phyloP scores from a whole-genome alignment of 2,329 filamentous ascomycete species.

The Pleomassaria siparia region DNA sequence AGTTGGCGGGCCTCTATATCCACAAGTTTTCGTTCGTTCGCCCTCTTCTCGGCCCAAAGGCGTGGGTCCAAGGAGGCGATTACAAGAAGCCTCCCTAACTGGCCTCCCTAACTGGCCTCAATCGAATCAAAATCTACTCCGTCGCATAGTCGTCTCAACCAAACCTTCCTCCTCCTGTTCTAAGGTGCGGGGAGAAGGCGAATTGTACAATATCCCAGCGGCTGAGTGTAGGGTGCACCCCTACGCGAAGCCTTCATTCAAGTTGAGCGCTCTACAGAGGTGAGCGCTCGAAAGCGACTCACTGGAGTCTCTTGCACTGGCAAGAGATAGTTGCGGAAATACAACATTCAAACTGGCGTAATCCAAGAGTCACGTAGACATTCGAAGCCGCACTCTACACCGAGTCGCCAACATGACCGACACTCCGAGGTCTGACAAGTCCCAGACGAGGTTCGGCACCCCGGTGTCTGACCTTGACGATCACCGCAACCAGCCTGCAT shows the following conservation, averaged over 20 bases:
- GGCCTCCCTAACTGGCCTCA: constrained; percentile 63
- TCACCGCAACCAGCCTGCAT: constrained; percentile 70
- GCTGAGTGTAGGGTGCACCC: constrained; percentile 50
- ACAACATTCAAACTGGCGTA: constrained; percentile 27
- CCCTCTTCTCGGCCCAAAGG: constrained; percentile 88
- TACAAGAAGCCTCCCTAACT: constrained; percentile 95
- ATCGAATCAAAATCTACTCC: constrained; percentile 10
- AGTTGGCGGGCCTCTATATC: constrained; percentile 86
- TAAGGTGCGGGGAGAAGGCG: constrained; percentile 29
- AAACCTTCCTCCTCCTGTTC: constrained; percentile 22
- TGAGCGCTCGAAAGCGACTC: constrained; percentile 59
- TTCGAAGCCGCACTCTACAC: constrained; percentile 25
- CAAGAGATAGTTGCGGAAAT: constrained; percentile 19
- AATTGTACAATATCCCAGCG: constrained; percentile 25
- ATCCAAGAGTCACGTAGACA: constrained; percentile 11
- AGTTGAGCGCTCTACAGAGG: constrained; percentile 54
- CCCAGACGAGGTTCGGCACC: constrained; percentile 68
- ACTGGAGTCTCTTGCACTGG: constrained; percentile 38
- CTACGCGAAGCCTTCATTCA: constrained; percentile 52
- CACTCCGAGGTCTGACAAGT: constrained; percentile 66
- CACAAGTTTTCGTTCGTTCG: constrained; percentile 72
- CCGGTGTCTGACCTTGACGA: constrained; percentile 84
- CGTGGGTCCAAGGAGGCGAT: constrained; percentile 95
- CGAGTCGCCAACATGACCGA: constrained; percentile 51
- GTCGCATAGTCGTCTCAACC: constrained; percentile 14